A percentile compares a stretch with the other conserved stretches of the same genome.
Conservation (phyloP, 2,329 filamentous ascomycete species). For the Ophiognomonia clavigignenti-juglandacearum region DNA sequence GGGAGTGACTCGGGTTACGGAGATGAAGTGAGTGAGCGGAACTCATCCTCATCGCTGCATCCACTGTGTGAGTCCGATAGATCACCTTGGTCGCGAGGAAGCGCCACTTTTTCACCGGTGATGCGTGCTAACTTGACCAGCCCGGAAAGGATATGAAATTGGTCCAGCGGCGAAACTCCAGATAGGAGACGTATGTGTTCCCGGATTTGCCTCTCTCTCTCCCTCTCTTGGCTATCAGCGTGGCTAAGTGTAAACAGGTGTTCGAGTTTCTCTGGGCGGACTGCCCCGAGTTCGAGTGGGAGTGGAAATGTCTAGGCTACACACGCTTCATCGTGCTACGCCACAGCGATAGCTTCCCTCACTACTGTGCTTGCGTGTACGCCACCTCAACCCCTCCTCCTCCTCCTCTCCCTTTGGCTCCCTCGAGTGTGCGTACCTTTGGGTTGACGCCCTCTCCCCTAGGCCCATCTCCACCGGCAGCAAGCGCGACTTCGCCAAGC, state of each 20-base stretch:
- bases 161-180: slow-evolving; percentile 28
- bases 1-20: slow-evolving; percentile 31
- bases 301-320: slow-evolving; percentile 34
- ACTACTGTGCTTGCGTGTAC: slow-evolving; percentile 32
- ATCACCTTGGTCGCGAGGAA: neutral
- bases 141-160: slow-evolving; percentile 31
- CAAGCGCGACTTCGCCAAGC: slow-evolving; percentile 30
- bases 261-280: slow-evolving; percentile 35
- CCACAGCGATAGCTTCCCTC: slow-evolving; percentile 31
- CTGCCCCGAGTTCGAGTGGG: slow-evolving; percentile 30
- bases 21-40: slow-evolving; percentile 27
- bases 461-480: slow-evolving; percentile 30
- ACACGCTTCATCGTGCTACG: slow-evolving; percentile 31
- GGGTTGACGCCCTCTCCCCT: slow-evolving; percentile 4
- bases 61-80: slow-evolving; percentile 25
- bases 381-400: slow-evolving; percentile 13
- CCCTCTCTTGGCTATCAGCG: neutral
- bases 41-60: slow-evolving; percentile 25
- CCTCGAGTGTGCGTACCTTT: too few relatives aligned
- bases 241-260: slow-evolving; percentile 21
- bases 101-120: neutral
- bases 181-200: slow-evolving; percentile 32
- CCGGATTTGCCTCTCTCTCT: too few relatives aligned
- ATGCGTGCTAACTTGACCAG: slow-evolving; percentile 18
- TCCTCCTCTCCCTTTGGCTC: neutral